phyloP scores from a whole-genome alignment of 2,329 filamentous ascomycete species.

The Ceratocystis destructans region DNA sequence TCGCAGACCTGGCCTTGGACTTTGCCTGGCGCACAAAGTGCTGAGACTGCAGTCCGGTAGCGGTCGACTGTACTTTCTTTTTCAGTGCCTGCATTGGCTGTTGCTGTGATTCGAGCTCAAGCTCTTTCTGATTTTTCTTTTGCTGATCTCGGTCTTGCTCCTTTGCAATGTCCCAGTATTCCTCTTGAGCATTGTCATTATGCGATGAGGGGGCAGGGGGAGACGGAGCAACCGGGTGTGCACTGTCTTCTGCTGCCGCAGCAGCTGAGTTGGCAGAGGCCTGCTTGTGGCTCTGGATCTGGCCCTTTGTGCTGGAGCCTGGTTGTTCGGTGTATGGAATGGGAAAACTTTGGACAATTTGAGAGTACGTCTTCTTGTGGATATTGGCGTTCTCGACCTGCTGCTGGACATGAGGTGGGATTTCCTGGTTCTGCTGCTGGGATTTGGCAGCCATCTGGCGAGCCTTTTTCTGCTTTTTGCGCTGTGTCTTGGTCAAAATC shows the following conservation, averaged over 20 bases:
- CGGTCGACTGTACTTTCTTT: neutral
- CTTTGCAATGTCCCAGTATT: conserved; percentile 6
- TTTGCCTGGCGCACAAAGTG: neutral
- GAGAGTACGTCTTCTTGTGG: neutral
- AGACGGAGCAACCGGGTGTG: neutral
- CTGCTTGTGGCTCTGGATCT: neutral
- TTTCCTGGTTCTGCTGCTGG: neutral
- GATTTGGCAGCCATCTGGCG: neutral
- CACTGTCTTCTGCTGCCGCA: conserved; percentile 3
- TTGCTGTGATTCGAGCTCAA: neutral
- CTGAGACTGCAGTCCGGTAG: neutral
- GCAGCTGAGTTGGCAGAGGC: neutral
- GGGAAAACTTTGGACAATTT: neutral
- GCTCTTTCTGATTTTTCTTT: neutral
- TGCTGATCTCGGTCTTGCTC: neutral
- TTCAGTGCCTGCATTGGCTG: neutral
- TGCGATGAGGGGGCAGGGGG: neutral
- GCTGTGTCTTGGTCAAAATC: neutral
- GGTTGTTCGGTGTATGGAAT: neutral
- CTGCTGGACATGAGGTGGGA: neutral
- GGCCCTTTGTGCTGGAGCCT: neutral
- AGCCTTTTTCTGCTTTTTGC: conserved; percentile 6
- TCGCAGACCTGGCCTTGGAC: neutral
- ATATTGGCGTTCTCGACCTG: neutral
- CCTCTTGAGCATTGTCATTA: neutral